Percentiles rank a stretch among this genome's conserved stretches.
phyloP scores from a whole-genome alignment of 441 rosid species.

The Omphalea diandra region DNA sequence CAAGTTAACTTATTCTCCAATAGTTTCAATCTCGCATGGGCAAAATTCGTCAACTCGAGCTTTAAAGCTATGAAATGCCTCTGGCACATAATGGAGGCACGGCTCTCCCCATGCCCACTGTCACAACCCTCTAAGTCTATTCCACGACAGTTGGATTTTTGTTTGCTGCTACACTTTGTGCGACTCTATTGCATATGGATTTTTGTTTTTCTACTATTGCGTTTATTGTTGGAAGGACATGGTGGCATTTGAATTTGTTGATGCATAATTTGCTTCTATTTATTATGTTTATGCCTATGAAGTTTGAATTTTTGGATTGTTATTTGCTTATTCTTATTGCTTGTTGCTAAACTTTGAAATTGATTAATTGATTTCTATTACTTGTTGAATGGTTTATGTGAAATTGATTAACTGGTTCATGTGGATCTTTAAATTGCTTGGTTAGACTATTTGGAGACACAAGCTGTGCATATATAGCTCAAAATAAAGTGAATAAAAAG shows the following conservation, averaged over 20 bases:
- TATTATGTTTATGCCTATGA: no score
- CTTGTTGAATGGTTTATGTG: no score
- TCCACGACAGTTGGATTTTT: constrained; percentile 63
- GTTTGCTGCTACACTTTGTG: constrained; percentile 36
- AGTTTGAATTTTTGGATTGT: no score
- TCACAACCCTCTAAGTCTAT: constrained; percentile 66
- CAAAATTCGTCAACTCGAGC: constrained; percentile 46
- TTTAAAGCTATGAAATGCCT: constrained; percentile 40
- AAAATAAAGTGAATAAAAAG: no score
- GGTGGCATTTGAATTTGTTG: constrained; percentile 48
- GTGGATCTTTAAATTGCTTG: no score
- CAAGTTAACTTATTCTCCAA: constrained; percentile 83
- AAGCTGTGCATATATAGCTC: no score
- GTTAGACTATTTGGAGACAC: no score
- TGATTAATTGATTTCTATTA: no score
- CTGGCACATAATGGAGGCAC: constrained; percentile 41
- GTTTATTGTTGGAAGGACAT: constrained; percentile 55
- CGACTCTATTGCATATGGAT: constrained; percentile 48
- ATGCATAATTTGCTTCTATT: no score
- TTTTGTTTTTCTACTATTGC: no score
- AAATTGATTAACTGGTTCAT: no score
- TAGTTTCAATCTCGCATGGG: constrained; percentile 80
- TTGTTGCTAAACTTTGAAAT: constrained; percentile 27
- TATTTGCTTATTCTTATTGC: no score
- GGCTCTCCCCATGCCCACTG: constrained; percentile 73